Evolutionary conservation across 192 early-diverging fungal genomes (phyloP).

Genomic region (Coemansia sp.): DNA sequence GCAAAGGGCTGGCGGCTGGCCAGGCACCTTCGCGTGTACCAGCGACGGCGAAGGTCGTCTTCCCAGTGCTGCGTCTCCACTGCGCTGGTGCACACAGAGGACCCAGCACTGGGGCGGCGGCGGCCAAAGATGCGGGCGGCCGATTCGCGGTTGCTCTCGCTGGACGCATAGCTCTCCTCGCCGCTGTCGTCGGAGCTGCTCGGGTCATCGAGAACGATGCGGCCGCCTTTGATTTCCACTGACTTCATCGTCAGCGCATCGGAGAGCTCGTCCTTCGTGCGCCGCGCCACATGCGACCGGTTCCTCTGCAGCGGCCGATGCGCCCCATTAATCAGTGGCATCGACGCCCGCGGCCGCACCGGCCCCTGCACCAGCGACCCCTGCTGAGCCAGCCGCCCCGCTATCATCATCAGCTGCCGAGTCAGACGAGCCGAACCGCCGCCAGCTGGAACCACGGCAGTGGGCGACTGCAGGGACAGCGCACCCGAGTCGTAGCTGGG

Average conservation of each 20-base stretch:
- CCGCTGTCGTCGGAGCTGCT: constrained; percentile 34
- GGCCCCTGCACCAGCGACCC: constrained; percentile 6
- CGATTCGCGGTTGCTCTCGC: neutral
- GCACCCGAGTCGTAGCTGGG: neutral
- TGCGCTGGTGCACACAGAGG: constrained; percentile 4
- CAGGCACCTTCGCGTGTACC: constrained; percentile 45
- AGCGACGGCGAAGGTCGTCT: constrained; percentile 38
- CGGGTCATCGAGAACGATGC: constrained; percentile 48
- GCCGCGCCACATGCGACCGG: constrained; percentile 27
- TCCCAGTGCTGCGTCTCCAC: constrained; percentile 27
- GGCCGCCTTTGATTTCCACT: constrained; percentile 50
- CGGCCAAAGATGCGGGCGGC: constrained; percentile 7
- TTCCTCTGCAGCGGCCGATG: constrained; percentile 32
- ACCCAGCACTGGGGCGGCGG: constrained; percentile 10
- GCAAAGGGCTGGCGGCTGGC: constrained; percentile 35
- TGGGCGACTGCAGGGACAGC: constrained; percentile 9
- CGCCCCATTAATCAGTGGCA: constrained; percentile 37
- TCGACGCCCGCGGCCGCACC: constrained; percentile 49
- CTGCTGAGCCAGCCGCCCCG: constrained; percentile 10
- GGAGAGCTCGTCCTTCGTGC: constrained; percentile 30
- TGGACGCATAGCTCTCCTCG: neutral
- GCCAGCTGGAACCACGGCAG: neutral
- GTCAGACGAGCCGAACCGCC: constrained; percentile 20
- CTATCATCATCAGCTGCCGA: constrained; percentile 27
- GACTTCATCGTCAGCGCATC: constrained; percentile 53